A percentile compares a stretch with the other conserved stretches of the same genome.
Evolutionary conservation across 73 alveolate species (phyloP).

Genomic region (Paramecium caudatum): DNA sequence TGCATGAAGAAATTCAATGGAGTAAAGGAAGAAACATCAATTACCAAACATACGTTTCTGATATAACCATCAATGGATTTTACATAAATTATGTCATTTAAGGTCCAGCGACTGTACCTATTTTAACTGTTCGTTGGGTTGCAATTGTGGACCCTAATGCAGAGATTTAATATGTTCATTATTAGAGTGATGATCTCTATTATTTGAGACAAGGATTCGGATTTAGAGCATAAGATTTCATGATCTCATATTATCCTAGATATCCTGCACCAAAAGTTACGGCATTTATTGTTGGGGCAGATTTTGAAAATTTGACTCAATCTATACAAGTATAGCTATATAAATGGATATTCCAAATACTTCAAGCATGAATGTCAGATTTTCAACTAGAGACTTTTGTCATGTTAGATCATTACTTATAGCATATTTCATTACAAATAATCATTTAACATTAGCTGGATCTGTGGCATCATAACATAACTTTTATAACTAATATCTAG

Average conservation of each 20-base stretch:
- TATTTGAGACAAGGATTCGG: conserved; percentile 41
- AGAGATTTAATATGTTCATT: conserved; percentile 58
- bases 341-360: not conserved
- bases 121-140: conserved; percentile 37
- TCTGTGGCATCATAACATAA: conserved; percentile 34
- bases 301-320: conserved; percentile 1
- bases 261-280: conserved; percentile 60
- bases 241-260: not conserved
- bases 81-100: not conserved
- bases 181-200: conserved; percentile 15
- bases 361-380: conserved; percentile 3
- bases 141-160: conserved; percentile 36
- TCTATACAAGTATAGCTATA: not conserved
- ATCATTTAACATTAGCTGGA: conserved; percentile 30
- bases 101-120: conserved; percentile 63
- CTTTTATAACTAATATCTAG: not conserved
- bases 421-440: conserved; percentile 14
- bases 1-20: conserved; percentile 62
- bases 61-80: not conserved
- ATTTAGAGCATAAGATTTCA: conserved; percentile 4
- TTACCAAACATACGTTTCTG: conserved; percentile 22
- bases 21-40: conserved; percentile 7
- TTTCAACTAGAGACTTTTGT: conserved; percentile 37
- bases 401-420: conserved; percentile 24
- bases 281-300: conserved; percentile 61